Evolutionary conservation across 805 yeast species (phyloP).

Genomic region (Wickerhamiella lipophila): DNA sequence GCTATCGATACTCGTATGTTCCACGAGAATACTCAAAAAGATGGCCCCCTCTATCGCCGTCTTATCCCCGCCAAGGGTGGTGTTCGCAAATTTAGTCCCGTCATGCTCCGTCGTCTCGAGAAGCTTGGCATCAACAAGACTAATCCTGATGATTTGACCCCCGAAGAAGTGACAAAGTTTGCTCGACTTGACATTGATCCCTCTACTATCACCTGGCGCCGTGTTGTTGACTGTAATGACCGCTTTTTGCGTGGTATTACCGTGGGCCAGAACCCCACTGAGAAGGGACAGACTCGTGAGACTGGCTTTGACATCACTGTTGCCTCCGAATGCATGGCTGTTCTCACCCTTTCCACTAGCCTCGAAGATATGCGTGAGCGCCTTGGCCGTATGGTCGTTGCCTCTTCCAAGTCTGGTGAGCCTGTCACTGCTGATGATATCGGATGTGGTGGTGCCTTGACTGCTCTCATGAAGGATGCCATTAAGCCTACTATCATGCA

Average conservation of each 20-base stretch:
- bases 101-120: slow-evolving; percentile 61
- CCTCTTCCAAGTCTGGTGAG: slow-evolving; percentile 56
- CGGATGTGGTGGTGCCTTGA: slow-evolving; percentile 90
- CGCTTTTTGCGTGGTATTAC: slow-evolving; percentile 81
- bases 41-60: slow-evolving; percentile 67
- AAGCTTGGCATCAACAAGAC: slow-evolving; percentile 74
- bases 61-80: slow-evolving; percentile 82
- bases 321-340: slow-evolving; percentile 94
- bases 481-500: slow-evolving; percentile 96
- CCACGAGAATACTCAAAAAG: slow-evolving; percentile 82
- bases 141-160: slow-evolving; percentile 66
- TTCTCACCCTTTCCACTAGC: slow-evolving; percentile 68
- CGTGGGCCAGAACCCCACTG: slow-evolving; percentile 85
- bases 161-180: slow-evolving; percentile 59
- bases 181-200: slow-evolving; percentile 85
- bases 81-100: slow-evolving; percentile 58
- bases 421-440: slow-evolving; percentile 91
- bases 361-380: slow-evolving; percentile 76
- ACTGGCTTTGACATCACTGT: slow-evolving; percentile 95
- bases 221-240: slow-evolving; percentile 92
- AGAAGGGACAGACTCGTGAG: slow-evolving; percentile 71
- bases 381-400: slow-evolving; percentile 82
- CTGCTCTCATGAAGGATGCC: slow-evolving; percentile 91
- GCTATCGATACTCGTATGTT: slow-evolving; percentile 95
- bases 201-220: slow-evolving; percentile 74